These are phyloP conservation scores for Physcomitrium patens DNA, from an alignment of 225 moss, liverwort and hornwort genomes.

Conservation along the genomic window DNA sequence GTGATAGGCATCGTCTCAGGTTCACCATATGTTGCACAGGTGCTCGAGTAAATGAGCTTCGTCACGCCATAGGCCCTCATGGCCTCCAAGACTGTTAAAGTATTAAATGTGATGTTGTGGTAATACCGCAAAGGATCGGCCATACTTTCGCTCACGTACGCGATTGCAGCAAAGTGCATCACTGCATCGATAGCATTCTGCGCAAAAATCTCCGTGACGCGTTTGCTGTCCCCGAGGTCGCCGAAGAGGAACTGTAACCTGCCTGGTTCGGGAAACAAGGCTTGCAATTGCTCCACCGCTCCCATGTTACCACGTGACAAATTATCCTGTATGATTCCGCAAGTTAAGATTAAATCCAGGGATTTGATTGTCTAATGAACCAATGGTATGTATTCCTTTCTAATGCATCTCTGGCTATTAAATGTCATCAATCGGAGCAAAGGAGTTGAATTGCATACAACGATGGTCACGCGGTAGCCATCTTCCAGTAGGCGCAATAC, in stretches of 20 bases:
- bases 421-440: neutral
- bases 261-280: constrained; percentile 55
- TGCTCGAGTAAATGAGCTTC: constrained; percentile 75
- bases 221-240: constrained; percentile 73
- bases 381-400: neutral
- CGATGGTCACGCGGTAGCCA: constrained; percentile 68
- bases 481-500: constrained; percentile 67
- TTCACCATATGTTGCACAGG: constrained; percentile 83
- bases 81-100: constrained; percentile 63
- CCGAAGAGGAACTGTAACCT: constrained; percentile 61
- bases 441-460: constrained; percentile 36
- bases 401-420: neutral
- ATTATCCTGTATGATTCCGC: constrained; percentile 53
- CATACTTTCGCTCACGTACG: constrained; percentile 82
- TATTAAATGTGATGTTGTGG: constrained; percentile 77
- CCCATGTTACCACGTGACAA: constrained; percentile 75
- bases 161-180: constrained; percentile 82
- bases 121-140: constrained; percentile 73
- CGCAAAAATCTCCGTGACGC: constrained; percentile 64
- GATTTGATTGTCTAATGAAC: neutral
- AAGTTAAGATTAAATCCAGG: neutral
- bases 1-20: constrained; percentile 71
- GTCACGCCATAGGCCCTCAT: constrained; percentile 61
- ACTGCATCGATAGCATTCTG: constrained; percentile 74
- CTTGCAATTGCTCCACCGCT: constrained; percentile 60